Percentiles rank a stretch among this genome's conserved stretches.
These are phyloP conservation scores for Diaporthe capsici DNA, from an alignment of 2,329 filamentous ascomycete genomes.

Conservation along the genomic window DNA sequence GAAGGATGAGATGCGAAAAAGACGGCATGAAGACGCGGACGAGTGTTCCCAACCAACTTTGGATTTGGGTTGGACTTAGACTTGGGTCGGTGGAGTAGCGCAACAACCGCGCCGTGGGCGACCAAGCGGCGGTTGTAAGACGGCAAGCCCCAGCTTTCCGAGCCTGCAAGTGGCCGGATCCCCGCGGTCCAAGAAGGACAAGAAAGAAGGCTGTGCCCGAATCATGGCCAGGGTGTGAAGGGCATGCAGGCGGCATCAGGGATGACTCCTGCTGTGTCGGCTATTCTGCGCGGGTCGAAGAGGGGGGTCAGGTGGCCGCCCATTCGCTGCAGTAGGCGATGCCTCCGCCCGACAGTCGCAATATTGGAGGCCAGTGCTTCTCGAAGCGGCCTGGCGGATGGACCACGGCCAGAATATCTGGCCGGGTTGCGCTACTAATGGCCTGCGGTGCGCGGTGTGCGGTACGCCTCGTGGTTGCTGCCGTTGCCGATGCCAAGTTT, in stretches of 20 bases:
- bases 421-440: conserved; percentile 19
- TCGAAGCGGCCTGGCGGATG: conserved; percentile 31
- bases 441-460: conserved; percentile 7
- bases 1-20: conserved; percentile 18
- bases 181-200: not conserved
- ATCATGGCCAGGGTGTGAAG: conserved; percentile 2
- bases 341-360: conserved; percentile 34
- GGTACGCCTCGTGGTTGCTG: conserved; percentile 11
- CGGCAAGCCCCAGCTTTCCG: not conserved
- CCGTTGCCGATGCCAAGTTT: conserved; percentile 24
- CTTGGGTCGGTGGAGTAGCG: not conserved
- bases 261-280: conserved; percentile 21
- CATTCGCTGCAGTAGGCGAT: conserved; percentile 25
- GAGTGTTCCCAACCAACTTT: conserved; percentile 23
- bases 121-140: conserved; percentile 21
- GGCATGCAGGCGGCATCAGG: conserved; percentile 21
- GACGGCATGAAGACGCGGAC: not conserved
- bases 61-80: not conserved
- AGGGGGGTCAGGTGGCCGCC: conserved; percentile 17
- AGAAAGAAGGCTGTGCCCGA: conserved; percentile 21
- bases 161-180: not conserved
- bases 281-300: conserved; percentile 15
- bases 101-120: conserved; percentile 32
- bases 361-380: conserved; percentile 29
- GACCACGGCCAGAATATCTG: conserved; percentile 19